phyloP scores from a whole-genome alignment of 2,329 filamentous ascomycete species.

The Penicillium psychrosexuale region DNA sequence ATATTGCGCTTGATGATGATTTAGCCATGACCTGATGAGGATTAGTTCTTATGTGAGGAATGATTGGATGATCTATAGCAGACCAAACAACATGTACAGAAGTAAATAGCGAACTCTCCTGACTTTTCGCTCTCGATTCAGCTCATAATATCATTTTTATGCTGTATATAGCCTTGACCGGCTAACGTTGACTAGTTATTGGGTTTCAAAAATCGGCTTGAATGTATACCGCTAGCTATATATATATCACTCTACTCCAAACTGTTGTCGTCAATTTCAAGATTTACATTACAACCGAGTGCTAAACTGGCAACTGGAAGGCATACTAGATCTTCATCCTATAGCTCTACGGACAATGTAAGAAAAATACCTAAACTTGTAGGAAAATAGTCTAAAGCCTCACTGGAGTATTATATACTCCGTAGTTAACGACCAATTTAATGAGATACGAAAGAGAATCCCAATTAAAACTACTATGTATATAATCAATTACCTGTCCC shows the following conservation, averaged over 20 bases:
- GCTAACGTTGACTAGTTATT: neutral
- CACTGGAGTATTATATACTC: neutral
- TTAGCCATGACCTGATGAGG: neutral
- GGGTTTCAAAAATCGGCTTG: neutral
- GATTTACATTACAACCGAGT: accelerated
- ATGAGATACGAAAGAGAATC: neutral
- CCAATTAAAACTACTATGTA: neutral
- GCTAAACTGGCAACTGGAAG: too few relatives aligned
- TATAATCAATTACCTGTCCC: neutral
- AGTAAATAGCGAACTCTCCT: neutral
- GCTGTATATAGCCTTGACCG: neutral
- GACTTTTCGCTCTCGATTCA: accelerated
- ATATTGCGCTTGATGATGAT: neutral
- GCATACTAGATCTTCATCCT: too few relatives aligned
- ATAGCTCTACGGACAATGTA: accelerated
- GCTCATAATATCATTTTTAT: neutral
- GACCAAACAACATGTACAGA: neutral
- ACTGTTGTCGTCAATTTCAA: neutral
- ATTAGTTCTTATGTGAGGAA: neutral
- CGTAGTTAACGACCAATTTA: neutral
- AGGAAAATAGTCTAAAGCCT: neutral
- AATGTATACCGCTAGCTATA: neutral
- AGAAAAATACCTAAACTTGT: neutral
- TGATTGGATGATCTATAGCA: neutral
- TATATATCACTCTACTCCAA: neutral